Percentiles rank a stretch among this genome's conserved stretches.
Conservation (phyloP, 2,329 filamentous ascomycete species). For the Monilinia fructigena region DNA sequence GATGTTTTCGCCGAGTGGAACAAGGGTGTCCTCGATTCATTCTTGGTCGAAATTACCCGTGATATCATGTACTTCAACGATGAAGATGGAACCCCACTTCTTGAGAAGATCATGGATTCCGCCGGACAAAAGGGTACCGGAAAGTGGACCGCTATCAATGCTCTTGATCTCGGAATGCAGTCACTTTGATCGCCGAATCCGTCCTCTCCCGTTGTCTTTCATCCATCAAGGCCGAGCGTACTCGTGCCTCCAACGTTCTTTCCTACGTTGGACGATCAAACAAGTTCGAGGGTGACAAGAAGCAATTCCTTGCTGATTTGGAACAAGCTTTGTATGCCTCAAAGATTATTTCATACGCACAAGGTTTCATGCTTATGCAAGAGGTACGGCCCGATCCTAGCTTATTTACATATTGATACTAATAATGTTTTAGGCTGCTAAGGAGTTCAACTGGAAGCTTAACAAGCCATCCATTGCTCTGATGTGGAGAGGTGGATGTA, state of each 20-base stretch:
- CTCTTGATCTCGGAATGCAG: constrained; percentile 96
- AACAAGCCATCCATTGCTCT: constrained; percentile 99
- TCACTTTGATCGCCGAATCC: constrained; percentile 95
- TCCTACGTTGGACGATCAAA: constrained; percentile 69
- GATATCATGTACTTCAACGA: constrained; percentile 99
- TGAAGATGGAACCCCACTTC: constrained; percentile 82
- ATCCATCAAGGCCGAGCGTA: constrained; percentile 90
- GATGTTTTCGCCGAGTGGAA: constrained; percentile 96
- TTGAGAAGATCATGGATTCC: constrained; percentile 99
- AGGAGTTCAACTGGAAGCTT: constrained; percentile 96
- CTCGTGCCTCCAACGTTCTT: constrained; percentile 75
- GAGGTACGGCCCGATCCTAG: constrained; percentile 56
- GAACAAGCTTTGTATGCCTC: constrained; percentile 99
- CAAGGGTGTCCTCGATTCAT: constrained; percentile 96
- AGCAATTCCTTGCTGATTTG: constrained; percentile 92
- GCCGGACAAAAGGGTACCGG: constrained; percentile 99
- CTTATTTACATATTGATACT: constrained; percentile 28
- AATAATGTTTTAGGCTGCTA: constrained; percentile 67
- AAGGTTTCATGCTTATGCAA: constrained; percentile 99
- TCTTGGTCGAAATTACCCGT: constrained; percentile 98
- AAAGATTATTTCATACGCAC: constrained; percentile 99
- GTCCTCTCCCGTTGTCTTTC: constrained; percentile 94
- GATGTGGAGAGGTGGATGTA: constrained; percentile 99
- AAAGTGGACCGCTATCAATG: constrained; percentile 99
- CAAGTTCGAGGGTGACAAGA: constrained; percentile 85